Evolutionary conservation across 2,329 filamentous ascomycete genomes (phyloP).

Genomic region (Elsinoe batatas): DNA sequence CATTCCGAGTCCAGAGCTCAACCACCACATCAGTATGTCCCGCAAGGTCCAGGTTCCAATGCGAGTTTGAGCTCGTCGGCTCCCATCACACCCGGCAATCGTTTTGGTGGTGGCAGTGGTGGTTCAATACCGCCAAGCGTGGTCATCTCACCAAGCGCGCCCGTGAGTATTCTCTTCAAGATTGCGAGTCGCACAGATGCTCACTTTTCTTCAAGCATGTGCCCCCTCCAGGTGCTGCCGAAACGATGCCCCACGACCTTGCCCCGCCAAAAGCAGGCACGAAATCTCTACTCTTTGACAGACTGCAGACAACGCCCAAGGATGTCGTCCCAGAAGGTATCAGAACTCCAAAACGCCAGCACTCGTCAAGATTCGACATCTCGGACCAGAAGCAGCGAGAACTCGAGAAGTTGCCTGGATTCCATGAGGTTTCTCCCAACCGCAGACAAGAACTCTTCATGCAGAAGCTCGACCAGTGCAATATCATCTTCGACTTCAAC

Average conservation of each 20-base stretch:
- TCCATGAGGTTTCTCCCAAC: slow-evolving; percentile 94
- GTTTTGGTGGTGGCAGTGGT: slow-evolving; percentile 14
- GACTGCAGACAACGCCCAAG: slow-evolving; percentile 86
- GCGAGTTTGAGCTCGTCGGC: not conserved
- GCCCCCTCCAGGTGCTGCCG: slow-evolving; percentile 82
- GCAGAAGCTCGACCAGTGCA: slow-evolving; percentile 99
- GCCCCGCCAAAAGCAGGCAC: slow-evolving; percentile 84
- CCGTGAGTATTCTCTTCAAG: slow-evolving; percentile 48
- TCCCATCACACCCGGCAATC: slow-evolving; percentile 20
- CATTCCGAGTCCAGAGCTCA: slow-evolving; percentile 34
- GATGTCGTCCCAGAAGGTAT: slow-evolving; percentile 85
- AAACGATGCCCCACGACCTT: slow-evolving; percentile 97
- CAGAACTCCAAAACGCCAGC: slow-evolving; percentile 88
- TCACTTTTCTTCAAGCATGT: slow-evolving; percentile 54
- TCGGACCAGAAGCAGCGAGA: slow-evolving; percentile 83
- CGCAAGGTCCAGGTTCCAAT: not conserved
- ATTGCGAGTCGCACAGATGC: slow-evolving; percentile 17
- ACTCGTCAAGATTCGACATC: slow-evolving; percentile 95
- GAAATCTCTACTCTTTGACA: slow-evolving; percentile 81
- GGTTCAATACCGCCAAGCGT: slow-evolving; percentile 55
- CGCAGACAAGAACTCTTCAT: slow-evolving; percentile 94
- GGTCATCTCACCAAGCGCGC: slow-evolving; percentile 87
- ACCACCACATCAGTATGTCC: slow-evolving; percentile 9
- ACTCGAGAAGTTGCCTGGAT: slow-evolving; percentile 91
- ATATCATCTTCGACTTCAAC: slow-evolving; percentile 99